phyloP scores from a whole-genome alignment of 345 rosid genomes.

The Euphorbia lathyris region DNA sequence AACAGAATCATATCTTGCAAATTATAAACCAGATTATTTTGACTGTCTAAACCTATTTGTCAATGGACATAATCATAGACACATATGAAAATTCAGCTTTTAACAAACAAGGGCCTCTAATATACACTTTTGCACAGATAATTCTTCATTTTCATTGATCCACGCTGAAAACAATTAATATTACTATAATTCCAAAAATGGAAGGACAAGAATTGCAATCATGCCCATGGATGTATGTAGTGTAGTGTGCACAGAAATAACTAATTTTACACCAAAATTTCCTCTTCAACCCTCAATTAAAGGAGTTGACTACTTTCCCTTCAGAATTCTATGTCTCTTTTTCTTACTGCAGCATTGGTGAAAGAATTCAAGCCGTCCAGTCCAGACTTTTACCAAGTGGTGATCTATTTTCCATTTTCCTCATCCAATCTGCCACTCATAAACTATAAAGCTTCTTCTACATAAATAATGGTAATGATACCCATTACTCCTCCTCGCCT shows the following conservation, averaged over 20 bases:
- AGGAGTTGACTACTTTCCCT: not conserved
- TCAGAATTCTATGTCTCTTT: not conserved
- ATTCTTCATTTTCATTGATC: not conserved
- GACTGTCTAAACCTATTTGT: no score
- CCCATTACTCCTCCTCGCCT: conserved; percentile 38
- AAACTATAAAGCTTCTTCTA: not conserved
- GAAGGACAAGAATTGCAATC: not conserved
- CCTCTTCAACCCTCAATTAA: not conserved
- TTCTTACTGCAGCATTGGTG: not conserved
- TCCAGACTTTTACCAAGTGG: not conserved
- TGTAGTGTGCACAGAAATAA: not conserved
- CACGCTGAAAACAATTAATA: not conserved
- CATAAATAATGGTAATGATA: not conserved
- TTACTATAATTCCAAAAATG: no score
- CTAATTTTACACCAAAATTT: conserved; percentile 9
- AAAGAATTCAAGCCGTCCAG: not conserved
- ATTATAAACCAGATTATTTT: no score
- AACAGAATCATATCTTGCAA: no score
- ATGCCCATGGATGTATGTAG: not conserved
- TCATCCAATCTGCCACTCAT: not conserved
- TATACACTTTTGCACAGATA: no score
- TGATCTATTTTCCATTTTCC: not conserved
- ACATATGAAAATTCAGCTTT: no score
- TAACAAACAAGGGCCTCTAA: no score
- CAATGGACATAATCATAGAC: no score